Conservation (phyloP, 495 filamentous ascomycete genomes). For the Neurospora sp. region DNA sequence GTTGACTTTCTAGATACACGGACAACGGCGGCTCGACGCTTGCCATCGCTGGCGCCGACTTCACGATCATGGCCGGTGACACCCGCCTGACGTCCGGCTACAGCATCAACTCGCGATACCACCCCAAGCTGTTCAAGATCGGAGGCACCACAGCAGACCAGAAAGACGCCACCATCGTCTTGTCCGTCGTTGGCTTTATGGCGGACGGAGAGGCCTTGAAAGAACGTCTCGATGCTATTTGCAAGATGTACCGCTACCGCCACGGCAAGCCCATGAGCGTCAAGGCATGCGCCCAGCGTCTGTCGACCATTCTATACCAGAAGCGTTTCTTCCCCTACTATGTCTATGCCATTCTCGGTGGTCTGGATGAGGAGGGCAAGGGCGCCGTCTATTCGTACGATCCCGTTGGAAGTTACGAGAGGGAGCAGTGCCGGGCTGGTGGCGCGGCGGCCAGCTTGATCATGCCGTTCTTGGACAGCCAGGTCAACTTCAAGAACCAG, state of each 20-base stretch:
- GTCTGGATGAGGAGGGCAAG: constrained; percentile 88
- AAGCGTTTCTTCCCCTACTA: constrained; percentile 99
- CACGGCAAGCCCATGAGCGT: constrained; percentile 90
- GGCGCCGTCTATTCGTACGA: constrained; percentile 96
- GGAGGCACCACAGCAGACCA: constrained; percentile 79
- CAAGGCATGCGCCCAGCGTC: constrained; percentile 81
- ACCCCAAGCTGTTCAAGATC: constrained; percentile 93
- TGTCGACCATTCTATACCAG: constrained; percentile 88
- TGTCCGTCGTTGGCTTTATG: constrained; percentile 91
- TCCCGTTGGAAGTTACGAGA: constrained; percentile 90
- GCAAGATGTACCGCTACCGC: constrained; percentile 95
- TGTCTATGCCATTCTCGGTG: constrained; percentile 83
- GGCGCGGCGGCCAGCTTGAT: constrained; percentile 94
- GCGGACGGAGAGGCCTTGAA: constrained; percentile 86
- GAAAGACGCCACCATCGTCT: constrained; percentile 69
- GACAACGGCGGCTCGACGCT: constrained; percentile 97
- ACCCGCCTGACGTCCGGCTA: constrained; percentile 91
- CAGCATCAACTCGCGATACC: constrained; percentile 93
- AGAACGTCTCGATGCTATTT: constrained; percentile 78
- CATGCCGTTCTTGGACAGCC: constrained; percentile 98
- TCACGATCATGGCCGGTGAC: constrained; percentile 92
- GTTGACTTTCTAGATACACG: constrained; percentile 61
- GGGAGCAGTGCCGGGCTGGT: constrained; percentile 89
- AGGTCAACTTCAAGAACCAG: constrained; percentile 99
- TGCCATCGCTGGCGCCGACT: constrained; percentile 86